Base-by-base conservation (phyloP, 768 basidiomycete genomes). In the Serendipita sp. region DNA sequence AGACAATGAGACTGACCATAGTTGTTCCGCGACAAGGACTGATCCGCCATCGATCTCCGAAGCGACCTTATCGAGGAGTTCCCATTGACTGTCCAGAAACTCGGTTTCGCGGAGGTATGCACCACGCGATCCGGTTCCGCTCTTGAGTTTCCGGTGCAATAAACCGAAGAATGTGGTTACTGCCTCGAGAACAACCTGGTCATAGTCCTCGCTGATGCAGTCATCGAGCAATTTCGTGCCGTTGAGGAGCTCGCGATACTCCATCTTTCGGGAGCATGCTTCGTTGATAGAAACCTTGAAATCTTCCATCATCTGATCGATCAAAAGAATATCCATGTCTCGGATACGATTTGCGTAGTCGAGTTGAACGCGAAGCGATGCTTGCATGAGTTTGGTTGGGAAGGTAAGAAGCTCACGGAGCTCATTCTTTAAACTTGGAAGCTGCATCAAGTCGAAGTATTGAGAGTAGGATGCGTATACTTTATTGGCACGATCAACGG, bases 81-180 rank as follows among this genome's bases (percentile, higher is more conserved):
- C 86, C 89, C 93, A 95, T 68, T 98, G 93, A 3, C 87, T 85
- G 70, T 99, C 95, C 41, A 99, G 78, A n/a, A 98, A 84, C 71
- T 98, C 95, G 0, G 94, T 96, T 76, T 99, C 96, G 70, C 94
- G 92, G 78, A 98, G 94, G 73, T 95, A 89, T 53, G 94, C 90
- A 20, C 87, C 88, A 71, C 90, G 92, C 9, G 53, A 58, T 9
- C 53, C 53, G 64, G 84, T 81, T 20, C 88, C 90, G 66, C 89
- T 88, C 77, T 95, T 95, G 60, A 99, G 78, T 72, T 97, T 95
- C 89, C 88, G 92, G 67, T 95, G 91, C 22, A 98, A 84, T 38
- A 99, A 78, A 69, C 82, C 86, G 79, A 99, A 99, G 74, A 98
- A 94, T 69, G 85, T 84, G 4, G 83, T 80, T 65, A 98, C 75